Evolutionary conservation across 2,329 filamentous ascomycete species (phyloP).

Genomic region (Hyphodiscus sp.): DNA sequence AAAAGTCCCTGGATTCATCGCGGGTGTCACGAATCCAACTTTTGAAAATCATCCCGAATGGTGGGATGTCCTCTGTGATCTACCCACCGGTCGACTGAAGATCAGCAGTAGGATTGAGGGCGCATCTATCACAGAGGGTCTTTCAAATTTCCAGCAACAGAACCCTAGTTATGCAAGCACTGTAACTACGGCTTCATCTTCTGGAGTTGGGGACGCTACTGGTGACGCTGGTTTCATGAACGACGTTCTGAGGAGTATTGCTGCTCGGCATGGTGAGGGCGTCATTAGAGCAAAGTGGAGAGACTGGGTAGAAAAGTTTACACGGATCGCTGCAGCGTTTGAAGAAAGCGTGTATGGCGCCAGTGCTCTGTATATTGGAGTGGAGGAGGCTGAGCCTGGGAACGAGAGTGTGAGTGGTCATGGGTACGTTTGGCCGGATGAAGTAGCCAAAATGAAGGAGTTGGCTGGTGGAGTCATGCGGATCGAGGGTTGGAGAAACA

Average conservation of each 20-base stretch:
- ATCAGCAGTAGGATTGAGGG: constrained; percentile 84
- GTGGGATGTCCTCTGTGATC: constrained; percentile 96
- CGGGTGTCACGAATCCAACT: constrained; percentile 93
- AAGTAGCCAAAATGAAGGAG: constrained; percentile 72
- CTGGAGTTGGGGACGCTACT: constrained; percentile 56
- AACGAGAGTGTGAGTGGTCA: constrained; percentile 65
- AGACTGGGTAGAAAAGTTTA: constrained; percentile 91
- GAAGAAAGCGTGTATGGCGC: constrained; percentile 94
- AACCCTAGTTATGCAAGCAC: constrained; percentile 51
- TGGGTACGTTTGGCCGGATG: constrained; percentile 92
- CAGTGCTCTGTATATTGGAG: constrained; percentile 79
- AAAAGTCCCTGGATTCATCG: constrained; percentile 94
- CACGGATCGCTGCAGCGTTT: constrained; percentile 84
- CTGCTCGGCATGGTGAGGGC: constrained; percentile 79
- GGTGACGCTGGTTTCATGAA: constrained; percentile 88
- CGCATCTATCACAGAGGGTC: constrained; percentile 75
- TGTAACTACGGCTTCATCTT: constrained; percentile 34
- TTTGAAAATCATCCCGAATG: constrained; percentile 94
- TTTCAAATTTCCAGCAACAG: constrained; percentile 81
- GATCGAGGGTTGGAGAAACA: constrained; percentile 96
- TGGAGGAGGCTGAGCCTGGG: constrained; percentile 59
- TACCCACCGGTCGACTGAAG: constrained; percentile 87
- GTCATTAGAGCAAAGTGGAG: constrained; percentile 90
- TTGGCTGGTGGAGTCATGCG: constrained; percentile 85
- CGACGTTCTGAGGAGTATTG: constrained; percentile 75